Base-by-base conservation (phyloP, 1,139 yeast genomes). In the Eremothecium sinecaudum region DNA sequence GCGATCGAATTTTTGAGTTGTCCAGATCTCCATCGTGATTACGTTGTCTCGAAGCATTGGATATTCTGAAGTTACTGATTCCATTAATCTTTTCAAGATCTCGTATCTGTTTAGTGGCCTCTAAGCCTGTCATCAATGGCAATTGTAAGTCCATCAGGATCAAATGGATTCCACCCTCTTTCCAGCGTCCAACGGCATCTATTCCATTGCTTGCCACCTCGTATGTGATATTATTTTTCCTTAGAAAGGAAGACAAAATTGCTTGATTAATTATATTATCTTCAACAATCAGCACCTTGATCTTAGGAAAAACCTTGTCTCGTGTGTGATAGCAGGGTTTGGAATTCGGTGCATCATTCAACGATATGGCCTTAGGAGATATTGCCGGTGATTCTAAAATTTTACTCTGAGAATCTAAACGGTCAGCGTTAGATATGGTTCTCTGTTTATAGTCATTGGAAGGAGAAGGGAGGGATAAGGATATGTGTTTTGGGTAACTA, bases 241-340 rank as follows among this genome's bases (percentile, higher is more conserved):
- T 71, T 56, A 90, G 66, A 51, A 86, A 90, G n/a, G 94, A 84
- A 18, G 90, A 94, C 53, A 90, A 67, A 68, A 90, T 87, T 32
- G 84, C 83, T 62, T 84, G 94, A 59, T 90, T 90, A 50, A 90
- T 87, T 31, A 90, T 80, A 57, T 90, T 90, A 66, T 90, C 98
- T 58, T 90, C 98, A 5, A 92, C 98, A 22, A 90, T 90, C 36
- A 90, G 63, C 3, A 90, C 95, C 24, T 86, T 83, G 34, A 90
- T 79, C 39, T 86, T 83, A 0, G 96, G 95, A 18, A 64, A 48
- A 19, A 64, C 56, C 29, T 48, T 52, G 30, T 49, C 53, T 40
- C 51, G 48, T 5, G 56, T 50, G 2, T 38, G 34, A 17, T 33
- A 31, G 9, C 28, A 32, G n/a, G n/a, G n/a, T n/a, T n/a, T n/a